Evolutionary conservation across 352 stramenopile species (phyloP), one percentile per base, ranked within the genome.

Genomic region (Pythium vanterpoolii): DNA sequence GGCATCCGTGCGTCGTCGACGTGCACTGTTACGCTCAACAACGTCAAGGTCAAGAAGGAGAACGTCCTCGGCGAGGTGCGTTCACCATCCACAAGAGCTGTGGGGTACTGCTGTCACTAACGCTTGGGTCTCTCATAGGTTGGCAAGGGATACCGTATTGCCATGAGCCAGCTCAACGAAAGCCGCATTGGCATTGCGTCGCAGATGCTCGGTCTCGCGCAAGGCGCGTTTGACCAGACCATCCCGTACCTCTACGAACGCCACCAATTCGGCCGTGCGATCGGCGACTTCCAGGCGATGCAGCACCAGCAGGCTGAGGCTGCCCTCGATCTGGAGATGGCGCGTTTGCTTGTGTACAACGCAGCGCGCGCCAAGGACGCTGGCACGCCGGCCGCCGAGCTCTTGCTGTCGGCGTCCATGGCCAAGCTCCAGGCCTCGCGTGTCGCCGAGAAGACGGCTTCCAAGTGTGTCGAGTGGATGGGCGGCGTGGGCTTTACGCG

Each of bases 391-490:
- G 53, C 44, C 2, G 53, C 49, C 6, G 49, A 34, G n/a, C 98
- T 99, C 67, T 87, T 98, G 24, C 98, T 98, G 65, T 87, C 98
- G 66, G 96, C 96, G n/a, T 95, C 93, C 27, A 99, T 99, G 96
- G 93, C 83, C 19, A 99, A 99, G 70, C 83, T 98, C 31, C 96
- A 96, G 64, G 83, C 92, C n/a, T 97, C 89, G 39, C 91, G 97
- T 47, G 91, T 98, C 28, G 93, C 95, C 11, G 96, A 98, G 75
- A 91, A 87, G 66, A 96, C 92, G 2, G 95, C 95, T 19, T 98
- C 90, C 38, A 98, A 98, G 72, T 97, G 88, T 49, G 98, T 99
- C 55, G 95, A 99, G 74, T 93, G 92, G 83, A 73, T 98, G 10
- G 96, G 96, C 36, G 96, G 96, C 26, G 87, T 99, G 43, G 96